Evolutionary conservation across 2,329 filamentous ascomycete species (phyloP).

Genomic region (Ceratocystis colombiana): DNA sequence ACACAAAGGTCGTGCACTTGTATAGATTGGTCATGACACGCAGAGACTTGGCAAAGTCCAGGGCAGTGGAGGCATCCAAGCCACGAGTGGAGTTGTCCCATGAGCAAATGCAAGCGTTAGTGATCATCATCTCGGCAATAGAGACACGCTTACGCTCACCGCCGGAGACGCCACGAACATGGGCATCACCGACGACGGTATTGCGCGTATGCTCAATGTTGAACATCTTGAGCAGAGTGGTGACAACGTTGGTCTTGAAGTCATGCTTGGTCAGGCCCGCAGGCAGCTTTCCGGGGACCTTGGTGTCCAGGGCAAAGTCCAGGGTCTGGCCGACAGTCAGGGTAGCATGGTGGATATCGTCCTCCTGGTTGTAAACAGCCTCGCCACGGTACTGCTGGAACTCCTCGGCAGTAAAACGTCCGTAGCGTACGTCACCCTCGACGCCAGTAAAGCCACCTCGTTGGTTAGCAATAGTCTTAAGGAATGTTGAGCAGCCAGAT

Average conservation of each 20-base stretch:
- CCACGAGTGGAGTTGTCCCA: constrained; percentile 69
- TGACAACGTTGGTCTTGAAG: constrained; percentile 67
- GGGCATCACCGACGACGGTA: constrained; percentile 74
- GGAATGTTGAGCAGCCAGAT: constrained; percentile 59
- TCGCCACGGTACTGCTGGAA: constrained; percentile 72
- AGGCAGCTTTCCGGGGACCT: constrained; percentile 71
- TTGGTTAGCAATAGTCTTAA: constrained; percentile 59
- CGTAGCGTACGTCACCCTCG: constrained; percentile 63
- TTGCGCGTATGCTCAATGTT: constrained; percentile 81
- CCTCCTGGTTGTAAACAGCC: constrained; percentile 76
- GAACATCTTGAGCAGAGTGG: constrained; percentile 77
- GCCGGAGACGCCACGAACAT: constrained; percentile 69
- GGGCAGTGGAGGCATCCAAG: constrained; percentile 56
- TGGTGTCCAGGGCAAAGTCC: constrained; percentile 73
- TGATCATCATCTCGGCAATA: constrained; percentile 75
- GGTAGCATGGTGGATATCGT: constrained; percentile 76
- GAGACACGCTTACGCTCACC: constrained; percentile 71
- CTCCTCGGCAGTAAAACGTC: constrained; percentile 58
- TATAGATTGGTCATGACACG: constrained; percentile 76
- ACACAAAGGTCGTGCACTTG: constrained; percentile 74
- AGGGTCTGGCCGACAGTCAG: constrained; percentile 82
- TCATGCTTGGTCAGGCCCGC: constrained; percentile 59
- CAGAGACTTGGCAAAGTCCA: constrained; percentile 58
- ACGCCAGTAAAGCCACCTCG: constrained; percentile 46
- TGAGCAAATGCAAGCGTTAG: constrained; percentile 57